Conservation (phyloP, 2,329 filamentous ascomycete genomes). For the Penicillium sp. region DNA sequence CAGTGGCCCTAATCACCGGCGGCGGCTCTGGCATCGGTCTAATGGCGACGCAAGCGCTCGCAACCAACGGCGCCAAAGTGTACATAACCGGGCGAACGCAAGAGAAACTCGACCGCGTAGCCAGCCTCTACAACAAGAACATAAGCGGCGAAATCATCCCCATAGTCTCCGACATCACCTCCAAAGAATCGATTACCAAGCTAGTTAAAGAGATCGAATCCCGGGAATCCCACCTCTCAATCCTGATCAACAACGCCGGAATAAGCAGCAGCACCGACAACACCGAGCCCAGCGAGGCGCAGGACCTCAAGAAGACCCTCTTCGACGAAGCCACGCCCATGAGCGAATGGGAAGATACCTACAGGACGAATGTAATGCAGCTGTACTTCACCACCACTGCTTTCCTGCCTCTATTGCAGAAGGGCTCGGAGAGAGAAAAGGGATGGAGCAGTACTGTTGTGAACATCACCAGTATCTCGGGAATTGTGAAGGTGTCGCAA, state of each 20-base stretch:
- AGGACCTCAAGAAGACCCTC: no score
- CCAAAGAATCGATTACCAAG: constrained; percentile 50
- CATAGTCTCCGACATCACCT: no score
- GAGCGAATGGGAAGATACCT: no score
- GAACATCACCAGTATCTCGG: constrained; percentile 65
- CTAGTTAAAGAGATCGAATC: constrained; percentile 52
- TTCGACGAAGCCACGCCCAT: constrained; percentile 57
- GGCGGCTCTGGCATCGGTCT: constrained; percentile 57
- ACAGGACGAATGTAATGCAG: constrained; percentile 61
- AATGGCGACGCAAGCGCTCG: constrained; percentile 53
- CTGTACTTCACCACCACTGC: constrained; percentile 68
- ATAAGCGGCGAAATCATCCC: constrained; percentile 52
- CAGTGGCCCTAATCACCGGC: constrained; percentile 52
- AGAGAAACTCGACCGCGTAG: constrained; percentile 31
- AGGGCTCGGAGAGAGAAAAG: constrained; percentile 55
- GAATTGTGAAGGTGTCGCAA: constrained; percentile 62
- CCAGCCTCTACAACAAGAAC: constrained; percentile 34
- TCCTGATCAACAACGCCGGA: constrained; percentile 64
- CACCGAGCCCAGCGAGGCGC: constrained; percentile 47
- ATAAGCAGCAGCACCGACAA: constrained; percentile 50
- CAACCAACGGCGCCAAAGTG: constrained; percentile 53
- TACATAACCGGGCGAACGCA: constrained; percentile 51
- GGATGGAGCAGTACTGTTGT: constrained; percentile 54
- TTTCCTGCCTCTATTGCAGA: constrained; percentile 60
- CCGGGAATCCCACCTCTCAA: constrained; percentile 58